Percentiles rank a stretch among this genome's conserved stretches.
Evolutionary conservation across 768 basidiomycete species (phyloP).

Genomic region (Solioccasus polychromus): DNA sequence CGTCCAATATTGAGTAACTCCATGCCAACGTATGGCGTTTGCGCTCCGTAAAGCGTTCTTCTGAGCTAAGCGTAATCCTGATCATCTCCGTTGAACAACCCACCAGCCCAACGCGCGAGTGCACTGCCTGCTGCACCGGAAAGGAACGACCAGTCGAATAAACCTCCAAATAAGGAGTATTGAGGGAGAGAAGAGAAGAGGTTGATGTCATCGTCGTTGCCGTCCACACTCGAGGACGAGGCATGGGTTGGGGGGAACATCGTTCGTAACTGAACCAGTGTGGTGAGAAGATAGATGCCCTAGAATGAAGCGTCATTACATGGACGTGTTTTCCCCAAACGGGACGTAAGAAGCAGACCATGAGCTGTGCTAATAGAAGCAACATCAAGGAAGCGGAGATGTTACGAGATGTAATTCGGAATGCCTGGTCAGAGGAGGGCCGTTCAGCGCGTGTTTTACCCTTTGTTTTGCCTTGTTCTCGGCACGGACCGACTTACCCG

Average conservation of each 20-base stretch:
- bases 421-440: constrained; percentile 35
- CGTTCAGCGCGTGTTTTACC: neutral
- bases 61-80: constrained; percentile 9
- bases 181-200: constrained; percentile 72
- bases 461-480: neutral
- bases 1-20: neutral
- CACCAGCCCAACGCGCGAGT: constrained; percentile 53
- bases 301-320: constrained; percentile 26
- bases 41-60: constrained; percentile 1
- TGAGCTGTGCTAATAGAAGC: constrained; percentile 74
- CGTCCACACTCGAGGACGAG: constrained; percentile 11
- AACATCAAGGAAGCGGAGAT: constrained; percentile 75
- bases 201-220: constrained; percentile 34
- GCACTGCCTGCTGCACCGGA: constrained; percentile 50
- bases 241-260: constrained; percentile 64
- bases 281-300: constrained; percentile 83
- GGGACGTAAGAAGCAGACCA: constrained; percentile 47
- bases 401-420: constrained; percentile 65
- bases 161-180: constrained; percentile 67
- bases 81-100: constrained; percentile 22
- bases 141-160: constrained; percentile 76
- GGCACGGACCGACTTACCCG: constrained; percentile 37
- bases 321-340: constrained; percentile 2
- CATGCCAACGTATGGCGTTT: constrained; percentile 5
- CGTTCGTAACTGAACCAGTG: constrained; percentile 76